Percentiles rank a stretch among this genome's conserved stretches.
Evolutionary conservation across 1,284 basidiomycete genomes (phyloP).

Genomic region (Ustilago vetiveriae): DNA sequence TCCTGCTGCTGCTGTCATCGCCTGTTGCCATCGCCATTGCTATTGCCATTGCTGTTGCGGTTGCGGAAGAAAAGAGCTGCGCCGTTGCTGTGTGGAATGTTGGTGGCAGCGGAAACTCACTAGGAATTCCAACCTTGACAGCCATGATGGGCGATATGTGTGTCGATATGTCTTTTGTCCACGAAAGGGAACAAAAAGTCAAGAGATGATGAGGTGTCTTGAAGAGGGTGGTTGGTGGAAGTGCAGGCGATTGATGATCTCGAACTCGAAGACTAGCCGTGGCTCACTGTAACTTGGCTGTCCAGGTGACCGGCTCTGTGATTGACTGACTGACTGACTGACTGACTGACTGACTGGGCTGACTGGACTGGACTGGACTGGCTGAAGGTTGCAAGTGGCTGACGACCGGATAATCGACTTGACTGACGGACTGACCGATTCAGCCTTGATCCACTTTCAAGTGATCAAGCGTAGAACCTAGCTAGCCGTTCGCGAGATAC

Average conservation of each 20-base stretch:
- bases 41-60: conserved; percentile 3
- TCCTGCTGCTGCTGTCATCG: neutral
- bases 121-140: conserved; percentile 61
- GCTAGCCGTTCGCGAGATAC: no score
- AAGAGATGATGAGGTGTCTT: conserved; percentile 37
- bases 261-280: conserved; percentile 30
- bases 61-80: conserved; percentile 17
- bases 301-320: no score
- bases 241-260: conserved; percentile 36
- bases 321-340: neutral
- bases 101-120: conserved; percentile 46
- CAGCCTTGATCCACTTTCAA: no score
- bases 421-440: no score
- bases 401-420: no score
- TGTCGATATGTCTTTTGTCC: conserved; percentile 45
- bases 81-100: conserved; percentile 11
- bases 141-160: conserved; percentile 55
- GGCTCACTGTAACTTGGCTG: no score
- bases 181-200: conserved; percentile 37
- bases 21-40: conserved; percentile 6
- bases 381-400: no score
- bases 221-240: conserved; percentile 49
- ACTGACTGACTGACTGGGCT: no score
- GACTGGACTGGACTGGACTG: no score
- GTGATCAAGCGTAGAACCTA: no score